Evolutionary conservation across 2,329 filamentous ascomycete genomes (phyloP).

Genomic region (Chaetothyriales sp.): DNA sequence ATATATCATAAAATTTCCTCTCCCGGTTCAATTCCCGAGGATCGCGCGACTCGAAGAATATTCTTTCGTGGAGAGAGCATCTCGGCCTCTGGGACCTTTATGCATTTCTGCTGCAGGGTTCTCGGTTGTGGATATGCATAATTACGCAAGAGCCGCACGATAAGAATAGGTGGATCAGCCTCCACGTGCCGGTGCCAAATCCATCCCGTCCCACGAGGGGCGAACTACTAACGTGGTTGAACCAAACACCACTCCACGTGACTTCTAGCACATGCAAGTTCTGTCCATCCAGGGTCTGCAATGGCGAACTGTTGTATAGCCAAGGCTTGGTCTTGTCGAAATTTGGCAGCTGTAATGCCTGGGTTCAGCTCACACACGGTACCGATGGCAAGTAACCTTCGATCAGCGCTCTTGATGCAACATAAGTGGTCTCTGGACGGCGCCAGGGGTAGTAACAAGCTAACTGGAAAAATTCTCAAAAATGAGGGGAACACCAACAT

Average conservation of each 20-base stretch:
- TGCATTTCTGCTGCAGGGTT: background rate
- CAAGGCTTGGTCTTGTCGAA: background rate
- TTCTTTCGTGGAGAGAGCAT: too few species aligned
- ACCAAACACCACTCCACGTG: background rate
- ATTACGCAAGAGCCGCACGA: background rate
- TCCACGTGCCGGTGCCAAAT: background rate
- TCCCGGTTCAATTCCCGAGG: too few species aligned
- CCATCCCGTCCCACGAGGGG: background rate
- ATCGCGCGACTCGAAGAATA: too few species aligned
- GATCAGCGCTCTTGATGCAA: background rate
- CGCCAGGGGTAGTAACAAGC: background rate
- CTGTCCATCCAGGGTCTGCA: background rate
- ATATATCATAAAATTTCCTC: too few species aligned
- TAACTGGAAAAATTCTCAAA: background rate
- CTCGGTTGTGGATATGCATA: background rate
- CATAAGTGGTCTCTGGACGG: background rate
- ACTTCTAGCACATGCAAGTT: background rate
- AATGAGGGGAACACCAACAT: background rate
- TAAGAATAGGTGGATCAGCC: background rate
- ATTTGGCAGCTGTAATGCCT: background rate
- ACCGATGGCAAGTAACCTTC: background rate
- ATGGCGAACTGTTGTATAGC: background rate
- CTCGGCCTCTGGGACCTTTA: background rate
- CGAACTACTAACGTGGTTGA: background rate
- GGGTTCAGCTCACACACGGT: background rate